Evolutionary conservation across 805 yeast genomes (phyloP).

Genomic region (Grigorovia jiainica): DNA sequence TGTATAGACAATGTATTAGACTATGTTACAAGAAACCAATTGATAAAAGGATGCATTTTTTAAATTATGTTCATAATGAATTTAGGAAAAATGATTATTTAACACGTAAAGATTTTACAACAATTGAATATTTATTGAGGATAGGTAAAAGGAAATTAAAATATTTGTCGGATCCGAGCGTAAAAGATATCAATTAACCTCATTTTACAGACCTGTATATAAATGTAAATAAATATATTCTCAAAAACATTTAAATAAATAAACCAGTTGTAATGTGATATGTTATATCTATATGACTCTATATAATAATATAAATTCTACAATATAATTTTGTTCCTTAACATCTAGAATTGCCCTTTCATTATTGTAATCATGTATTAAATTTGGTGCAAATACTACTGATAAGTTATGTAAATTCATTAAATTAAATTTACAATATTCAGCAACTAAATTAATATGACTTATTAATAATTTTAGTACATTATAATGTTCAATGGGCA

Average conservation of each 20-base stretch:
- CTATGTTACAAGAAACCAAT: constrained; percentile 38
- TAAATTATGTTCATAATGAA: constrained; percentile 44
- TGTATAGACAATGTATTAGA: constrained; percentile 41
- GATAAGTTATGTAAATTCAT: constrained; percentile 80
- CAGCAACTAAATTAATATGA: constrained; percentile 57
- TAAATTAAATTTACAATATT: constrained; percentile 47
- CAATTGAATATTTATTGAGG: constrained; percentile 77
- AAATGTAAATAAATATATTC: not conserved
- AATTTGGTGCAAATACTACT: constrained; percentile 90
- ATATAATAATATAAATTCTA: constrained; percentile 51
- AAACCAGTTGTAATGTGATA: not conserved
- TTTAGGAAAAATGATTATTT: constrained; percentile 49
- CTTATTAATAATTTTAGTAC: constrained; percentile 46
- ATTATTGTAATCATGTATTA: constrained; percentile 69
- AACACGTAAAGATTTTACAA: constrained; percentile 70
- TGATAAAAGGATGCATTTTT: constrained; percentile 37
- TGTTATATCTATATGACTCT: not conserved
- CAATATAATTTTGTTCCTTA: constrained; percentile 66
- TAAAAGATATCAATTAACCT: constrained; percentile 57
- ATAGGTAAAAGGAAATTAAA: constrained; percentile 65
- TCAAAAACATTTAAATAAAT: too few relatives aligned
- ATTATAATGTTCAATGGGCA: constrained; percentile 62
- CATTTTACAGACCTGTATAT: not conserved
- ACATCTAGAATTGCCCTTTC: constrained; percentile 79
- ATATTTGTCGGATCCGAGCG: constrained; percentile 58